Conservation (phyloP, 257 asterid genomes). For the Primulina huaijiensis region DNA sequence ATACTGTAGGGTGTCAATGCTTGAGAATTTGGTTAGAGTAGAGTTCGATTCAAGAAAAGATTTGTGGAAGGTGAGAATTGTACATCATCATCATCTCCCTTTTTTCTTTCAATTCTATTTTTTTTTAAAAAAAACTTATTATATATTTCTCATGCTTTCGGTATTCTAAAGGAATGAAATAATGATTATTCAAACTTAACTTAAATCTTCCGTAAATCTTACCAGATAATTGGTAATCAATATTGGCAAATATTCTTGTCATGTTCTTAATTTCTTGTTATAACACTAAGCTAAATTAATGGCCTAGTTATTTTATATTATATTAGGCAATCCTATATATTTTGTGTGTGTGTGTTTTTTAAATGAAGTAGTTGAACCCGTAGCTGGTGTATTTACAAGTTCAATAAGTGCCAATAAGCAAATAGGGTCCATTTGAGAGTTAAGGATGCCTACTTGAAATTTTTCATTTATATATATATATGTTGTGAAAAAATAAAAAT, state of each 20-base stretch:
- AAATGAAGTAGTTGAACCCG: too few species aligned
- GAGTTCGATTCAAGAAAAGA: slow-evolving; percentile 72
- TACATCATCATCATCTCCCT: slow-evolving; percentile 38
- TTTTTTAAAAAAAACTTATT: neutral
- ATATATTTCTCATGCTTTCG: neutral
- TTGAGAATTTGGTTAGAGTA: slow-evolving; percentile 28
- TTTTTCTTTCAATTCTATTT: neutral
- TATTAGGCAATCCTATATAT: too few species aligned
- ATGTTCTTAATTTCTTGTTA: neutral
- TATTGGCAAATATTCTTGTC: neutral
- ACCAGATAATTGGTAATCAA: neutral
- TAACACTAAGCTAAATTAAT: too few species aligned
- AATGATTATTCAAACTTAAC: neutral
- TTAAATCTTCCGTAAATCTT: neutral
- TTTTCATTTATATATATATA: too few species aligned
- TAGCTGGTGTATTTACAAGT: neutral
- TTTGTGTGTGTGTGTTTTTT: too few species aligned
- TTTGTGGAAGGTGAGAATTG: slow-evolving; percentile 56
- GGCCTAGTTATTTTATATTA: neutral
- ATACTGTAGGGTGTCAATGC: neutral
- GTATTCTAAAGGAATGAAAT: too few species aligned
- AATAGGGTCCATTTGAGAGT: too few species aligned
- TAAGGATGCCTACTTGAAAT: too few species aligned
- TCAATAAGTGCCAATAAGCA: neutral
- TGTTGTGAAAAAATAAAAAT: too few species aligned